Conservation (phyloP, 257 asterid genomes). For the Linaria vulgaris region DNA sequence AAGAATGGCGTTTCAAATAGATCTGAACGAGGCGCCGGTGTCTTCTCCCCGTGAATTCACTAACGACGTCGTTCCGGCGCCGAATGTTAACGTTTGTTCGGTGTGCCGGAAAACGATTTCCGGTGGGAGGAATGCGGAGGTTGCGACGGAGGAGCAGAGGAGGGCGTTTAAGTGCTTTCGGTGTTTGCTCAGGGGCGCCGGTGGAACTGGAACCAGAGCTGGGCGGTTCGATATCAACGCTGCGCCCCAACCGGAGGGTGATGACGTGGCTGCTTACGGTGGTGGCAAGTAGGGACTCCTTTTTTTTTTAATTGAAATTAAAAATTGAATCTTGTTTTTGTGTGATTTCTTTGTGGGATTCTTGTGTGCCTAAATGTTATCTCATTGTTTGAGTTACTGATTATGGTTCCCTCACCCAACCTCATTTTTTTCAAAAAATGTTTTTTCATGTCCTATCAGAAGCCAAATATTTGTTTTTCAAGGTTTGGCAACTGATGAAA, state of each 20-base stretch:
- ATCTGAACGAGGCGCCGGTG: conserved; percentile 70
- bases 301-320: conserved; percentile 5
- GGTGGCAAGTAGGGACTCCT: conserved; percentile 54
- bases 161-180: conserved; percentile 61
- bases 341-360: background rate
- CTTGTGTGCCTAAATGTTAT: background rate
- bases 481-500: background rate
- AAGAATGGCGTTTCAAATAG: conserved; percentile 59
- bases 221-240: conserved; percentile 69
- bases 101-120: conserved; percentile 49
- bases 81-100: conserved; percentile 34
- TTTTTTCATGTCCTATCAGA: no score
- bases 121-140: conserved; percentile 35
- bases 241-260: conserved; percentile 63
- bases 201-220: conserved; percentile 30
- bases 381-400: conserved; percentile 7
- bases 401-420: background rate
- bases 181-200: conserved; percentile 45
- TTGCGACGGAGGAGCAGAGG: conserved; percentile 36
- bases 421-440: no score
- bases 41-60: conserved; percentile 62
- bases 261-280: conserved; percentile 37
- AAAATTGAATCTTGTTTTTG: background rate
- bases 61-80: conserved; percentile 32
- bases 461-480: background rate